phyloP scores from a whole-genome alignment of 2,329 filamentous ascomycete genomes.

The Immersiporthe knoxdaviesiana region DNA sequence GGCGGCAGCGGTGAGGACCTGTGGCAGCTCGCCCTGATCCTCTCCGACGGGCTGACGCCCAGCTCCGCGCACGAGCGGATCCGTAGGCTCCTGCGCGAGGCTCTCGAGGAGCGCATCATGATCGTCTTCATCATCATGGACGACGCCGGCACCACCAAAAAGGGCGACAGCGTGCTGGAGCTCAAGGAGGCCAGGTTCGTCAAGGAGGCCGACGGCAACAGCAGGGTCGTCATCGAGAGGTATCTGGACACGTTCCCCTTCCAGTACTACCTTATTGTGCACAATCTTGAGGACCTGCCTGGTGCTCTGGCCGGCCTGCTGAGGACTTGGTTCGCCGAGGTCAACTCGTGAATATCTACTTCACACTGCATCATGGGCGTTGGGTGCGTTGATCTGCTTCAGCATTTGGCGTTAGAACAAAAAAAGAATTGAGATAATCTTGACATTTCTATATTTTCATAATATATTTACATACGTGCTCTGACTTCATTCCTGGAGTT shows the following conservation, averaged over 20 bases:
- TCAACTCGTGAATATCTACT: constrained; percentile 45
- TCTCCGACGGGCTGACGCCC: constrained; percentile 92
- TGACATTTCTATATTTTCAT: not conserved
- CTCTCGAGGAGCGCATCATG: constrained; percentile 94
- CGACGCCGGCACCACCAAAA: constrained; percentile 48
- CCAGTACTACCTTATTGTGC: constrained; percentile 93
- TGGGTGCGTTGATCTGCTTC: not conserved
- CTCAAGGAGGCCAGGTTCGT: constrained; percentile 86
- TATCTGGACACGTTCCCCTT: constrained; percentile 98
- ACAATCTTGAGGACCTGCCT: constrained; percentile 88
- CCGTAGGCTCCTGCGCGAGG: constrained; percentile 79
- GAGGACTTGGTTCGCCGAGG: constrained; percentile 92
- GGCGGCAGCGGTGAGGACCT: constrained; percentile 64
- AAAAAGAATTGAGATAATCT: too few species aligned
- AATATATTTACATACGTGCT: not conserved
- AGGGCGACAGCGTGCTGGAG: constrained; percentile 76
- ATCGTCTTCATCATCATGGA: constrained; percentile 98
- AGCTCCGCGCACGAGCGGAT: constrained; percentile 79
- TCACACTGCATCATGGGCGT: not conserved
- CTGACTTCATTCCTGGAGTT: not conserved
- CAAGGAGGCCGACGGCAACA: constrained; percentile 61
- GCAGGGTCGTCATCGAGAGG: constrained; percentile 78
- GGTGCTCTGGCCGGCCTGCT: constrained; percentile 83
- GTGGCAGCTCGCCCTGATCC: constrained; percentile 92
- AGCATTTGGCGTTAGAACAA: constrained; percentile 15